Evolutionary conservation across 1,139 yeast species (phyloP), one percentile per base, ranked within the genome.

Genomic region (Geotrichum carabidarum): DNA sequence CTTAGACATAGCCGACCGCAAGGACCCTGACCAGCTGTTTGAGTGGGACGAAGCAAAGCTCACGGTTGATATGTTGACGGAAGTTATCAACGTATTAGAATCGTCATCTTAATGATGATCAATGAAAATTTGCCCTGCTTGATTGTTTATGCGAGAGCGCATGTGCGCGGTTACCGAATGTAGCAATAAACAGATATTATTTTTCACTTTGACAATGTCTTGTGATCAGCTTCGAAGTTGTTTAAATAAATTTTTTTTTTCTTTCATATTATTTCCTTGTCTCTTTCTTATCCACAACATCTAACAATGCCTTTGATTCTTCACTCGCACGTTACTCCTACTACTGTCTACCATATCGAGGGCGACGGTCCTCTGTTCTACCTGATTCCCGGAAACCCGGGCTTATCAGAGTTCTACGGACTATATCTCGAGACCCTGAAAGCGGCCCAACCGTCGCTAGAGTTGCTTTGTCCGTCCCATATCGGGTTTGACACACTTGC

Each of bases 361-460:
- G 57, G 59, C 27, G 36, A 53, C n/a, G 54, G 63, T 17, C 77
- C 77, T 1, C 58, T 79, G 41, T 61, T 83, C 36, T 70, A 80
- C n/a, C 72, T 83, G 58, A 74, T 83, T 9, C 88, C 89, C 0
- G 89, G 89, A 0, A 83, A 83, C 59, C 89, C 89, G 0, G 89
- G 88, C 0, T 66, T 83, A 27, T 76, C 80, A 34, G 82, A 81
- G 58, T 83, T 75, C 65, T 83, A 83, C 64, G 71, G 71, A 9
- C 74, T 77, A 1, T 83, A 79, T 62, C 68, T 83, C 40, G 71
- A 71, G 37, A 64, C 72, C 38, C 65, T 83, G 50, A 80, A 80
- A 52, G 57, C 65, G 36, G 63, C 65, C 38, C 67, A 72, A 50
- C 83, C 85, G 0, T 53, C 38, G 2, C 46, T 53, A 12, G 84